Base-by-base conservation (phyloP, 805 yeast species). In the Hanseniaspora taiwanica region DNA sequence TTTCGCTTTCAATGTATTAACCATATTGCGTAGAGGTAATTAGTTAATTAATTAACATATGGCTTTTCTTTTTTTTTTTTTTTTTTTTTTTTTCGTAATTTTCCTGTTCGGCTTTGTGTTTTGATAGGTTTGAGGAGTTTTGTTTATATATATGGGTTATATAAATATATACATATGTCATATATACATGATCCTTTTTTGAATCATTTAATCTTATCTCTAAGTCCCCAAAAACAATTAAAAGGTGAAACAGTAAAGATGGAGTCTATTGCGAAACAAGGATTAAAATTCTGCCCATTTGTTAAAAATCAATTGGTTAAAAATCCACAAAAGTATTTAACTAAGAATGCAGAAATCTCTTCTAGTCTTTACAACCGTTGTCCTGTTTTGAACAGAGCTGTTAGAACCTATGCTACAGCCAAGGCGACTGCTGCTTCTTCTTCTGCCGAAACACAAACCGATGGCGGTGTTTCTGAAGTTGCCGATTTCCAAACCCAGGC, bases 311-410 rank as follows among this genome's bases (percentile, higher is more conserved):
- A 55, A 45, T 59, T 59, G 43, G 59, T 76, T 19, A 66, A 76
- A 19, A 68, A 82, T 4, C 64, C 78, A 17, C 64, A 73, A 38
- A 68, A 78, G 13, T 65, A 84, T 55, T 75, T 80, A 52, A 65
- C 68, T 46, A 55, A 81, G 48, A 68, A 78, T 39, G 49, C 59
- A 13, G 42, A 58, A 9, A 45, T 58, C 14, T 37, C 53, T 14
- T 56, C 58, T 17, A 49, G 56, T 35, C 73, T 72, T 47, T 95
- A 94, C 40, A 60, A 71, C 35, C 72, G 69, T 45, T 87, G 97
- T 60, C 97, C 97, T n/a, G 81, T 86, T 42, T 82, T 86, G 81
- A 84, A 84, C 20, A 76, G 78, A 39, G 95, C 94, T 27, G 62
- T 85, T 40, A 55, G 55, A 47, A 68, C 66, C 43, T 46, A 56